phyloP scores from a whole-genome alignment of 2,329 filamentous ascomycete species.

The Diaporthe vexans region DNA sequence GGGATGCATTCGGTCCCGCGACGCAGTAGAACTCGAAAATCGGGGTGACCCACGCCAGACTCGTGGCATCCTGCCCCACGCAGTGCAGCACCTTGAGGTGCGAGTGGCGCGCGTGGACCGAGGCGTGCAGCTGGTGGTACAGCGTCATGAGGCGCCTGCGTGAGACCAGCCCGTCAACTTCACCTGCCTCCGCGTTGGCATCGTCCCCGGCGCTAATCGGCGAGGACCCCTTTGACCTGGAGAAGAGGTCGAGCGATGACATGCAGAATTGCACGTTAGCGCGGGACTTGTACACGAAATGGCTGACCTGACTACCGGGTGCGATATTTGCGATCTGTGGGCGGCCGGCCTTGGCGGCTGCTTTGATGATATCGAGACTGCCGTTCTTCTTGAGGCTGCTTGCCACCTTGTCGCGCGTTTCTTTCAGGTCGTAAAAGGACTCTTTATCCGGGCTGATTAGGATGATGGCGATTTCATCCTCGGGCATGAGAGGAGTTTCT shows the following conservation, averaged over 20 bases:
- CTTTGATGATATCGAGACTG: conserved; percentile 80
- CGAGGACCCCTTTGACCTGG: conserved; percentile 52
- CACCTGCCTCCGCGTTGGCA: neutral
- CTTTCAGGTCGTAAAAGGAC: conserved; percentile 89
- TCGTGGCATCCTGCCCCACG: conserved; percentile 80
- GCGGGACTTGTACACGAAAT: conserved; percentile 96
- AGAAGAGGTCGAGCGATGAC: conserved; percentile 82
- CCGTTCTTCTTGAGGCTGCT: conserved; percentile 82
- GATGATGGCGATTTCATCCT: conserved; percentile 89
- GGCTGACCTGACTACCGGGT: conserved; percentile 83
- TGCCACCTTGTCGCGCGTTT: conserved; percentile 74
- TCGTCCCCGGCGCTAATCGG: conserved; percentile 38
- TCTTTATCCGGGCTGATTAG: conserved; percentile 95
- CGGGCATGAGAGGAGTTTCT: conserved; percentile 72
- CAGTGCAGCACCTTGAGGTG: conserved; percentile 90
- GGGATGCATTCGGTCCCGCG: conserved; percentile 79
- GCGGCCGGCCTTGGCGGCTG: conserved; percentile 79
- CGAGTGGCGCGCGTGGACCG: conserved; percentile 86
- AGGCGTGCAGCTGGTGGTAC: conserved; percentile 87
- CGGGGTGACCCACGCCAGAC: conserved; percentile 91
- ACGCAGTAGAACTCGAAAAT: conserved; percentile 96
- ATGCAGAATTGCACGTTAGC: conserved; percentile 97
- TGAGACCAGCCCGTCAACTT: conserved; percentile 62
- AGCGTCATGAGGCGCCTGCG: conserved; percentile 83
- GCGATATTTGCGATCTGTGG: conserved; percentile 81